A percentile compares a stretch with the other conserved stretches of the same genome.
Conservation (phyloP, 768 basidiomycete species). For the Rossbeevera mucosa region DNA sequence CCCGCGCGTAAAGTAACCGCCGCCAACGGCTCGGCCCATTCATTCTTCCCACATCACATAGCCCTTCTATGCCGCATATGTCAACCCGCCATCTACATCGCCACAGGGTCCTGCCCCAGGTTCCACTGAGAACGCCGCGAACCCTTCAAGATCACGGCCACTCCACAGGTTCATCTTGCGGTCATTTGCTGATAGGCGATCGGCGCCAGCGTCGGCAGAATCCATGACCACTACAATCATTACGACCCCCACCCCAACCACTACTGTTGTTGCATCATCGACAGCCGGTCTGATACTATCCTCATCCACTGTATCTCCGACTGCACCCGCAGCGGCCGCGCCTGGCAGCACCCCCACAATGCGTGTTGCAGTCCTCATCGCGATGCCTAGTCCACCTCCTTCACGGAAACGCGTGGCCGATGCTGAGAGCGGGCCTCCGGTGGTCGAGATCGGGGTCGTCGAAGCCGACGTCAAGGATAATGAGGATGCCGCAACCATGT, state of each 20-base stretch:
- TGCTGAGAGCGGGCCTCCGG: conserved; percentile 28
- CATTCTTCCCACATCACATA: conserved; percentile 1
- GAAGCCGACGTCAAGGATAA: conserved; percentile 13
- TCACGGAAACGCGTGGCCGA: conserved; percentile 1
- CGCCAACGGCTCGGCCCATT: background rate
- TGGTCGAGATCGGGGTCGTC: conserved; percentile 32
- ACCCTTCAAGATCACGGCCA: conserved; percentile 6
- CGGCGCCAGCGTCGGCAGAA: conserved; percentile 12
- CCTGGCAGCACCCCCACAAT: conserved; percentile 21
- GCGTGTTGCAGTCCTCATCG: conserved; percentile 40
- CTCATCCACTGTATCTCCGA: conserved; percentile 9
- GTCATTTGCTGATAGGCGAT: conserved; percentile 14
- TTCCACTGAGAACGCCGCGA: conserved; percentile 1
- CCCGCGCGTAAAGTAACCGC: background rate
- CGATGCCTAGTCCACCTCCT: conserved; percentile 34
- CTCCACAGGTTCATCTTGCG: conserved; percentile 10
- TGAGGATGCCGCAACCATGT: background rate
- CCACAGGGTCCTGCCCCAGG: background rate
- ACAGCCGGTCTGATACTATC: background rate
- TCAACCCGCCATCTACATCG: conserved; percentile 8
- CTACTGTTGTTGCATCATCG: background rate
- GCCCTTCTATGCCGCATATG: conserved; percentile 25
- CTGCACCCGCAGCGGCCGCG: background rate
- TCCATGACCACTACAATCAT: background rate
- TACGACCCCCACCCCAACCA: background rate